Percentiles rank a stretch among this genome's conserved stretches.
These are phyloP conservation scores for Dictyostelium capitatum DNA, from an alignment of 78 protist genomes.

Conservation along the genomic window DNA sequence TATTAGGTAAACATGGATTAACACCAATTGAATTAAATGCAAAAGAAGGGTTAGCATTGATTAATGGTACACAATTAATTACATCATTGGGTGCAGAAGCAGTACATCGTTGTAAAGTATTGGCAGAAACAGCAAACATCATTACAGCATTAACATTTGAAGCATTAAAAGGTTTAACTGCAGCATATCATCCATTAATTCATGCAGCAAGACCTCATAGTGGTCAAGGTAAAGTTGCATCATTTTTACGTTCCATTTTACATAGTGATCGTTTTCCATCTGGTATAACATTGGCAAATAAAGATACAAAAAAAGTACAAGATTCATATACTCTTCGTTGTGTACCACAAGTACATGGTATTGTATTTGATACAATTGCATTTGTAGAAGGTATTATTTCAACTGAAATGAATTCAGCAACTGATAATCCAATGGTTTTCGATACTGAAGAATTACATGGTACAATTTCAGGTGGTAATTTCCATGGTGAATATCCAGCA, in stretches of 20 bases:
- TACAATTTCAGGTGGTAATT: constrained; percentile 94
- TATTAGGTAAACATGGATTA: not conserved
- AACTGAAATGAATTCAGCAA: constrained; percentile 94
- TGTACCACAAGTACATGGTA: constrained; percentile 94
- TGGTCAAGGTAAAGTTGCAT: constrained; percentile 89
- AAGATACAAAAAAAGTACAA: constrained; percentile 90
- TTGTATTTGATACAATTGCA: constrained; percentile 86
- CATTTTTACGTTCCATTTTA: constrained; percentile 65
- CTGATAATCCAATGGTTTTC: constrained; percentile 98
- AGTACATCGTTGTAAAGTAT: constrained; percentile 24
- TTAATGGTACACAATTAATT: constrained; percentile 96
- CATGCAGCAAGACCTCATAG: constrained; percentile 89
- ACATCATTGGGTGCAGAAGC: constrained; percentile 83
- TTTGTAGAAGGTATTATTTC: constrained; percentile 83
- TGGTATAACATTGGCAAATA: constrained; percentile 69
- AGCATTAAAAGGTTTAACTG: constrained; percentile 87
- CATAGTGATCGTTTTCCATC: constrained; percentile 64
- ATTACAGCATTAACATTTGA: constrained; percentile 93
- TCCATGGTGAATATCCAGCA: constrained; percentile 95
- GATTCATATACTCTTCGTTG: constrained; percentile 96
- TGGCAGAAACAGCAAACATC: constrained; percentile 75
- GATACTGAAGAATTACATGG: constrained; percentile 29
- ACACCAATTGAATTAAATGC: constrained; percentile 79
- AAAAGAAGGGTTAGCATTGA: constrained; percentile 95
- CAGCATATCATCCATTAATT: constrained; percentile 81